Percentiles rank a stretch among this genome's conserved stretches.
These are phyloP conservation scores for Aspergillus phoenicis DNA, from an alignment of 2,329 filamentous ascomycete species.

Conservation along the genomic window DNA sequence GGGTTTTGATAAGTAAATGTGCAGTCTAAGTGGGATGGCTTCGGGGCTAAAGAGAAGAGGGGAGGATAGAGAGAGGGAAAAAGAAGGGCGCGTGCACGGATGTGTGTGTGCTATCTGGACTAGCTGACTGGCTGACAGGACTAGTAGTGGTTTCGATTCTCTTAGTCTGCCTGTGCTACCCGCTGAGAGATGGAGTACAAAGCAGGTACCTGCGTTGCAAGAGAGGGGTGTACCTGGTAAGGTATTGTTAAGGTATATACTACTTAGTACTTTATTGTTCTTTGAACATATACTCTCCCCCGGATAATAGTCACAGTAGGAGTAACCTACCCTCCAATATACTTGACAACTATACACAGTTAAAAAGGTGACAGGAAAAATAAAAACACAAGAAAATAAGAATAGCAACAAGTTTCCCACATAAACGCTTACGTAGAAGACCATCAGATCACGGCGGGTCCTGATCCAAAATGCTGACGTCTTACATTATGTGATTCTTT, in stretches of 20 bases:
- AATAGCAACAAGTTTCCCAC: no score
- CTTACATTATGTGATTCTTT: constrained; percentile 1
- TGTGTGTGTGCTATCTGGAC: no score
- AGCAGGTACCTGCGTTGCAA: constrained; percentile 11
- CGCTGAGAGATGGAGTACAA: constrained; percentile 2
- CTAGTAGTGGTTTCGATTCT: no score
- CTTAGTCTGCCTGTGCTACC: background rate
- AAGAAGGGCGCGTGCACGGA: background rate
- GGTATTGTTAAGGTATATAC: background rate
- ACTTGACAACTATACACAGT: no score
- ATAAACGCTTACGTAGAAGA: background rate
- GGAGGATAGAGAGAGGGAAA: background rate
- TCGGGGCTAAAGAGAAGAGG: background rate
- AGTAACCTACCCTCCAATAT: background rate
- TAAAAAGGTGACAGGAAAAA: no score
- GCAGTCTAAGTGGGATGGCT: background rate
- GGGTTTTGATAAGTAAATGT: background rate
- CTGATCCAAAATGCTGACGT: constrained; percentile 3
- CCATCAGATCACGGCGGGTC: background rate
- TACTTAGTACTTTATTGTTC: no score
- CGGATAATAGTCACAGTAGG: background rate
- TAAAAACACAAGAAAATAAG: no score
- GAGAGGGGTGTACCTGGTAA: constrained; percentile 3
- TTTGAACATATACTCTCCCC: no score
- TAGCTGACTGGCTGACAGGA: no score